Base-by-base conservation (phyloP, 495 filamentous ascomycete genomes). In the Daldinia vernicosa region DNA sequence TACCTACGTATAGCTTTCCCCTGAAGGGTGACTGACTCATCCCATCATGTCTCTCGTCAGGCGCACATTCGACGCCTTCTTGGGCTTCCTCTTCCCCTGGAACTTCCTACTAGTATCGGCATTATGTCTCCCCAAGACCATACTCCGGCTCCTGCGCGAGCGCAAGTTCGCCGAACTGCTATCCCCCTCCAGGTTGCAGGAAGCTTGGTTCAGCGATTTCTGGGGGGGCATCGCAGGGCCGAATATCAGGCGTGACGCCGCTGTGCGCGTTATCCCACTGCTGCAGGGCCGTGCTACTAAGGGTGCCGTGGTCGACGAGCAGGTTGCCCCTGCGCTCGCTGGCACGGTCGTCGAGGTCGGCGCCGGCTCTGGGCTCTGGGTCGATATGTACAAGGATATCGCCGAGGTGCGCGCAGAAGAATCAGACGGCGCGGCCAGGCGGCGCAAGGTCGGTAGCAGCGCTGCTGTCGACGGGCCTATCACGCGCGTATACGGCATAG, bases 401-500 rank as follows among this genome's bases (percentile, higher is more conserved):
- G 59, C 35, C 5, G 19, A 14, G 2, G 12, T 45, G 12, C 15
- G 32, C 12, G 15, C 45, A 14, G 58, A 67, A 19, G 57, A 67
- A 15, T 28, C 55, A 0, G 50, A 70, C 33, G 28, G 55, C 26
- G 37, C 6, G 27, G 7, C 28, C 14, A 56, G 35, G 27, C 67
- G 68, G 27, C 40, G 47, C 35, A 64, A 27, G 33, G 67, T 33
- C 1, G 59, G 58, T 4, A 62, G 61, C 1, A 57, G 33, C 28
- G 50, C 17, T 17, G 19, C 52, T n/a, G 51, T 22, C 22, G 35
- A 35, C 22, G 19, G 64, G 4, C 70, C 70, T 3, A 69, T 91
- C 60, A 86, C 78, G 33, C 82, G 84, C 60, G 84, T 93, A 50
- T 91, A 87, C 76, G 90, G 90, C 69, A 81, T 91, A 0, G 90